Evolutionary conservation across 2,329 filamentous ascomycete species (phyloP), one percentile per base, ranked within the genome.

Genomic region (Ceratocystis huliohia): DNA sequence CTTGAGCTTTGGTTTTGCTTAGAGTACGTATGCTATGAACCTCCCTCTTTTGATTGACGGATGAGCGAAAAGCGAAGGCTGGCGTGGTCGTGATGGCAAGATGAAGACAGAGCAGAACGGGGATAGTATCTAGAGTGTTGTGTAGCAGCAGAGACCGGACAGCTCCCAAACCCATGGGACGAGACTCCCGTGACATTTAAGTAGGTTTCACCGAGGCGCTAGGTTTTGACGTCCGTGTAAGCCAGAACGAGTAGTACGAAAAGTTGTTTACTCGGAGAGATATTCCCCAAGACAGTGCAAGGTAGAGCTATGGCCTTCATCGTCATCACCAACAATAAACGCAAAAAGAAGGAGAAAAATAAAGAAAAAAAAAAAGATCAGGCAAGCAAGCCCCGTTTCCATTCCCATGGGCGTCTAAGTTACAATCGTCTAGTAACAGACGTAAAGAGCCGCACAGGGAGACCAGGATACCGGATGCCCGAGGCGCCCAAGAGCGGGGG

Each of bases 301-400:
- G 56, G 37, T 15, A 59, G 33, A 59, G 56, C 28, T 59, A 59
- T 59, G 56, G 56, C 56, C 56, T 59, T 33, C 56, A 59, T 59
- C 56, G 33, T 33, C 28, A n/a, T 59, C 56, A 33, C 56, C 56
- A 59, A 59, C 13, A 59, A 59, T 59, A 37, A n/a, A n/a, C 56
- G 56, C 56, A 59, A 33, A 59, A 10, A 1, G 48, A 20, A 7
- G 48, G 37, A 41, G 37, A 41, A 41, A 13, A 41, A 3, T 41
- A 10, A 41, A 41, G n/a, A 30, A n/a, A 15, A 17, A 13, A 57
- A 17, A 20, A n/a, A 22, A 7, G 20, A n/a, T 28, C 17, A 33
- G 28, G 28, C n/a, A 59, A 30, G 7, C 22, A 59, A 53, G 48
- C 56, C 53, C 28, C 56, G 15, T 15, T 10, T 41, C 37, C 37